Percentiles rank a stretch among this genome's conserved stretches.
phyloP scores from a whole-genome alignment of 2,329 filamentous ascomycete genomes.

The Keithomyces neogunnii region DNA sequence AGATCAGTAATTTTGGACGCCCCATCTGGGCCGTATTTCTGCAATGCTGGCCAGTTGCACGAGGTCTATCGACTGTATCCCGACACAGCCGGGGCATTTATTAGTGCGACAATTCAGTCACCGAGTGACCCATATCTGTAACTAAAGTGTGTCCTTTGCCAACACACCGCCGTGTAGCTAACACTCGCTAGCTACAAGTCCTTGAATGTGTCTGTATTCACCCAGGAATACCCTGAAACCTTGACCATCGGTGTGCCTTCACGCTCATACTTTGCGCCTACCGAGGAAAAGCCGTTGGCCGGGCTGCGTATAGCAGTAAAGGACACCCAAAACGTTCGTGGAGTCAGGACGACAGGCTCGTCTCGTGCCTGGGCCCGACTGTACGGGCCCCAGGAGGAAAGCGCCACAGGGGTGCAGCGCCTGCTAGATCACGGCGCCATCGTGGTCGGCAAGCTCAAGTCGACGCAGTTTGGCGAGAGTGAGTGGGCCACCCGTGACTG shows the following conservation, averaged over 20 bases:
- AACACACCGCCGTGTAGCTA: slow-evolving; percentile 2
- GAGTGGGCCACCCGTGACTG: slow-evolving; percentile 37
- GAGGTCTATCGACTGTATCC: slow-evolving; percentile 15
- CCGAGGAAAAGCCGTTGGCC: slow-evolving; percentile 40
- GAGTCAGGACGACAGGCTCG: slow-evolving; percentile 43
- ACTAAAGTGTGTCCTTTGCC: too few relatives aligned
- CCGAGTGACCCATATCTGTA: too few relatives aligned
- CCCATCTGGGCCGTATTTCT: too few relatives aligned
- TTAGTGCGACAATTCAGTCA: too few relatives aligned
- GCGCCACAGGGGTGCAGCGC: slow-evolving; percentile 42
- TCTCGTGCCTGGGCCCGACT: slow-evolving; percentile 49
- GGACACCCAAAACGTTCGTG: slow-evolving; percentile 48
- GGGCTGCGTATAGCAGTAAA: slow-evolving; percentile 51
- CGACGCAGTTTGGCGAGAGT: slow-evolving; percentile 34
- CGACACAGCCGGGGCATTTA: slow-evolving; percentile 13
- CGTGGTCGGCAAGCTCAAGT: slow-evolving; percentile 37
- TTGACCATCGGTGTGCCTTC: slow-evolving; percentile 40
- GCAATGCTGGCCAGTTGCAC: too few relatives aligned
- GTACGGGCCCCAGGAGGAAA: slow-evolving; percentile 37
- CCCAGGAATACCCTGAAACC: slow-evolving; percentile 6
- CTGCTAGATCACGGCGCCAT: slow-evolving; percentile 50
- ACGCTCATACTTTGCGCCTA: slow-evolving; percentile 44
- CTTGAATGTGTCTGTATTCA: slow-evolving; percentile 3
- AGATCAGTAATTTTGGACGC: too few relatives aligned
- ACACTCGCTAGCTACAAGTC: background rate